Evolutionary conservation across 805 yeast species (phyloP).

Genomic region (Metschnikowia drakensbergensis): DNA sequence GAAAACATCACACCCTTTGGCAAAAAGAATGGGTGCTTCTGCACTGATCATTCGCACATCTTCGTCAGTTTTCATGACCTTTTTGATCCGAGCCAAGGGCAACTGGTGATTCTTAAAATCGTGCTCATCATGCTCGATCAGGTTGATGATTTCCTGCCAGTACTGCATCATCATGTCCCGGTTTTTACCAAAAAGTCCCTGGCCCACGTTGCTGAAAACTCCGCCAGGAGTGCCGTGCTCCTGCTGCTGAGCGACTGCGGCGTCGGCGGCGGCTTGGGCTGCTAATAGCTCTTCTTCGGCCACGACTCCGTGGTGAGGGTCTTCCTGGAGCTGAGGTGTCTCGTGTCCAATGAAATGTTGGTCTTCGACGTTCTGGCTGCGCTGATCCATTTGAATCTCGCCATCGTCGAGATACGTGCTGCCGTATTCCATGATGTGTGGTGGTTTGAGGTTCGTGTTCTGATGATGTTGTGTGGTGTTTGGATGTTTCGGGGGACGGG

Average conservation of each 20-base stretch:
- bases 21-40: conserved; percentile 95
- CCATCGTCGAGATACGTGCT: conserved; percentile 29
- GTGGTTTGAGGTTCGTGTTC: neutral
- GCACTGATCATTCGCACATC: conserved; percentile 97
- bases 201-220: conserved; percentile 87
- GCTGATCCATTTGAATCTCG: conserved; percentile 22
- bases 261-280: conserved; percentile 46
- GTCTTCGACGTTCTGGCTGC: conserved; percentile 19
- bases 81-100: conserved; percentile 93
- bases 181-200: conserved; percentile 45
- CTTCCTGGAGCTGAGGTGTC: conserved; percentile 4
- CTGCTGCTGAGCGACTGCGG: conserved; percentile 44
- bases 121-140: conserved; percentile 82
- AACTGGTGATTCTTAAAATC: conserved; percentile 92
- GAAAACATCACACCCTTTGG: conserved; percentile 96
- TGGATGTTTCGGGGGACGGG: conserved; percentile 1
- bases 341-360: conserved; percentile 12
- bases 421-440: conserved; percentile 22
- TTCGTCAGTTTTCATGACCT: conserved; percentile 97
- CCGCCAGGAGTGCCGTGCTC: conserved; percentile 47
- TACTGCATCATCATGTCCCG: conserved; percentile 89
- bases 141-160: conserved; percentile 96
- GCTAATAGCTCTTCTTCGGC: conserved; percentile 42
- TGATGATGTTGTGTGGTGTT: neutral
- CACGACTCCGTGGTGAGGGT: conserved; percentile 22